Base-by-base conservation (phyloP, 345 rosid genomes). In the Angophora floribunda region DNA sequence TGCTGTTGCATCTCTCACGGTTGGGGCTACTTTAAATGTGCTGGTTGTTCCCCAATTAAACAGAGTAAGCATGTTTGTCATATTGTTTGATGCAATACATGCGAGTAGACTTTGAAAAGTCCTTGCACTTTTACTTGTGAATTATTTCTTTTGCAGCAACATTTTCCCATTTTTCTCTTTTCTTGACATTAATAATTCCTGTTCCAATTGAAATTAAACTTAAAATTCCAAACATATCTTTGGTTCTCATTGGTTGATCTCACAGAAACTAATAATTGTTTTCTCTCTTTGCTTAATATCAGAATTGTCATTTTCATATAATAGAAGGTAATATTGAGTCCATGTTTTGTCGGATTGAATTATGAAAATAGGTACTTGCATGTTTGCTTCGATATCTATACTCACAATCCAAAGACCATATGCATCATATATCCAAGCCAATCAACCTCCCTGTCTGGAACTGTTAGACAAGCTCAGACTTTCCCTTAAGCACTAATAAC, bases 1-100 rank as follows among this genome's bases (percentile, higher is more conserved):
- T 86, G 95, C 93, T 85, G 87, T 95, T 89, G 94, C 97, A 86
- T 96, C 97, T 87, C 91, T 98, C 79, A 94, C 96, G 65, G 91
- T 92, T 52, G 98, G 98, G 88, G 97, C 94, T 91, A 95, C 97
- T 49, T 86, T 98, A 41, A 97, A 97, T 89, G 88, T 88, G 45
- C 59, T 95, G 63, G 93, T 95, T 89, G 87, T 94, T 16, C 98
- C 98, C 85, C 94, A 94, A 86, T 89, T 97, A 87, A 97, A 93
- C 89, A 95, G 92, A 94, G 99, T 95, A 89, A 89, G 86, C 75
- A 28, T 30, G 47, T 53, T 45, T 51, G 88, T 86, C 89, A 51
- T 65, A 50, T 86, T 89, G 52, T 55, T 89, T 7, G 75, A 65
- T 67, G 30, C 50, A 44, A 26, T 24, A 57, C 21, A 24, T n/a